Evolutionary conservation across 1,139 yeast genomes (phyloP).

Genomic region (Kurtzmaniella quercitrusa): DNA sequence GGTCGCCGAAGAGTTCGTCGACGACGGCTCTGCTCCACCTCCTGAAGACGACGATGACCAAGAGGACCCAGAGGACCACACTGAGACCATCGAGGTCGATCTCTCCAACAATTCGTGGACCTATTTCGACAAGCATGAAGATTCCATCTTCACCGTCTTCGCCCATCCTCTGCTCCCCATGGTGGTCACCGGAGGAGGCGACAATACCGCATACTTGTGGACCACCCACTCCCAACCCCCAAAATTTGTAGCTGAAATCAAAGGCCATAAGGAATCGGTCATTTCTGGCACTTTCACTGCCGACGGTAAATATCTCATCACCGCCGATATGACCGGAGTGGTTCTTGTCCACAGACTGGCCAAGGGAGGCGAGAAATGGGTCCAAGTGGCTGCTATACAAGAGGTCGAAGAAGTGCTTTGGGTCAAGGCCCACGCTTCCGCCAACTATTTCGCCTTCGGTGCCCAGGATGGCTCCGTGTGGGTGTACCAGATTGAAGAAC

Average conservation of each 20-base stretch:
- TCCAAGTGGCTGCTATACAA: slow-evolving; percentile 61
- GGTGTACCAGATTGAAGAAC: slow-evolving; percentile 74
- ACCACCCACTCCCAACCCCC: slow-evolving; percentile 86
- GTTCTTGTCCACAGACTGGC: slow-evolving; percentile 67
- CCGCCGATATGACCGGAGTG: slow-evolving; percentile 94
- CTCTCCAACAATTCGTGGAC: slow-evolving; percentile 84
- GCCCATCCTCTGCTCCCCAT: slow-evolving; percentile 77
- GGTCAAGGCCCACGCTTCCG: slow-evolving; percentile 75
- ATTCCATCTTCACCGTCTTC: slow-evolving; percentile 74
- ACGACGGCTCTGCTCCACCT: slow-evolving; percentile 34
- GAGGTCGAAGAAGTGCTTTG: slow-evolving; percentile 80
- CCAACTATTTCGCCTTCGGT: slow-evolving; percentile 86
- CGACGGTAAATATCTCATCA: slow-evolving; percentile 75
- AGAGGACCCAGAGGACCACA: slow-evolving; percentile 25
- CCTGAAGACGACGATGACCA: slow-evolving; percentile 29
- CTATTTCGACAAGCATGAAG: slow-evolving; percentile 84
- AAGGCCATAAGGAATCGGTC: slow-evolving; percentile 84
- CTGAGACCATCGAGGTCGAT: slow-evolving; percentile 48
- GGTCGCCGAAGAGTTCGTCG: slow-evolving; percentile 54
- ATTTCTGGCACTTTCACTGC: slow-evolving; percentile 77
- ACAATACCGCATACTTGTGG: slow-evolving; percentile 86
- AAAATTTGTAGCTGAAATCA: slow-evolving; percentile 65
- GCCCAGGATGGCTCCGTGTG: slow-evolving; percentile 91
- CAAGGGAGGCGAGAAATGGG: slow-evolving; percentile 83
- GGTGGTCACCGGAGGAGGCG: slow-evolving; percentile 87